A percentile compares a stretch with the other conserved stretches of the same genome.
Conservation (phyloP, 306 rosid genomes). For the Begonia fuchsioides region DNA sequence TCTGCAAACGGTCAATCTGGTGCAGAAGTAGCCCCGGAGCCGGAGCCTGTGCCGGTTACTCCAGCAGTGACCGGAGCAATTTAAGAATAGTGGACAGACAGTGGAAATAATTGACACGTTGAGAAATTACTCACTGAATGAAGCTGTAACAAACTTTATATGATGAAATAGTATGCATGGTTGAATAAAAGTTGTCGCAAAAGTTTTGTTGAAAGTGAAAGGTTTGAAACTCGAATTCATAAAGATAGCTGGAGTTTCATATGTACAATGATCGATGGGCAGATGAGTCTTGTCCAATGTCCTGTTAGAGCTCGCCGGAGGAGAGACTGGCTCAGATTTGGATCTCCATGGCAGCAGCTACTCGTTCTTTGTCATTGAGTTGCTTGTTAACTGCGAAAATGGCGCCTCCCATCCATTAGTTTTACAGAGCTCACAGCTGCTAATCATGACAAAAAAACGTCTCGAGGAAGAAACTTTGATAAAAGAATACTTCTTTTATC, state of each 20-base stretch:
- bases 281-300: slow-evolving; percentile 5
- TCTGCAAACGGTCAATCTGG: slow-evolving; percentile 22
- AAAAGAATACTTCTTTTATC: background rate
- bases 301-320: slow-evolving; percentile 81
- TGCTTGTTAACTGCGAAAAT: slow-evolving; percentile 65
- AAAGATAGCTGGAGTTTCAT: too few species aligned
- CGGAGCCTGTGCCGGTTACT: slow-evolving; percentile 5
- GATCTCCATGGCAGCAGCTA: slow-evolving; percentile 94
- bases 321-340: slow-evolving; percentile 84
- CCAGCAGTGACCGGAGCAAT: slow-evolving; percentile 2
- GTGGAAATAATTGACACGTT: too few species aligned
- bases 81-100: too few species aligned
- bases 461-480: slow-evolving; percentile 42
- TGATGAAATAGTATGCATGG: too few species aligned
- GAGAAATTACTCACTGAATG: too few species aligned
- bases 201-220: too few species aligned
- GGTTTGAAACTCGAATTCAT: too few species aligned
- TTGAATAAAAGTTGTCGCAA: too few species aligned
- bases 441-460: background rate
- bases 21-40: slow-evolving; percentile 38
- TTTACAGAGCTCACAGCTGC: too few species aligned
- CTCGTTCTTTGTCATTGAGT: slow-evolving; percentile 87
- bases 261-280: slow-evolving; percentile 12
- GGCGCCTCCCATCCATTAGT: too few species aligned
- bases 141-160: too few species aligned